A percentile compares a stretch with the other conserved stretches of the same genome.
Evolutionary conservation across 805 yeast genomes (phyloP).

Genomic region (Saccharomycopsis malanga): DNA sequence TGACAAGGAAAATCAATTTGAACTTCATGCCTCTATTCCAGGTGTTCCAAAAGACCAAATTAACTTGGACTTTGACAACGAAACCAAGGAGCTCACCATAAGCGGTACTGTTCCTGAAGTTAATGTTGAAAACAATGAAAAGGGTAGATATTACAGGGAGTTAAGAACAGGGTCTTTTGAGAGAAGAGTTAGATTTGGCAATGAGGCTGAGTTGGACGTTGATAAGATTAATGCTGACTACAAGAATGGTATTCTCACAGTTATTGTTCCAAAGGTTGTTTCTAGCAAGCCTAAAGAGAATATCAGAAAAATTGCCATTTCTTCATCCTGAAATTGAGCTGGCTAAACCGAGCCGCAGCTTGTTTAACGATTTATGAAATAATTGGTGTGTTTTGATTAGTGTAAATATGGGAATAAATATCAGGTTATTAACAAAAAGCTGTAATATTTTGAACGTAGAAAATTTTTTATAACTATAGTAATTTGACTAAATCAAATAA

Average conservation of each 20-base stretch:
- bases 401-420: too few relatives aligned
- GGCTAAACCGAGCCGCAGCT: too few relatives aligned
- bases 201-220: slow-evolving; percentile 27
- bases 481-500: too few relatives aligned
- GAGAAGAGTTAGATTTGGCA: slow-evolving; percentile 29
- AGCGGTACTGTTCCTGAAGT: slow-evolving; percentile 26
- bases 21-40: slow-evolving; percentile 31
- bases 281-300: background rate
- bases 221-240: slow-evolving; percentile 22
- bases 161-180: slow-evolving; percentile 27
- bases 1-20: slow-evolving; percentile 29
- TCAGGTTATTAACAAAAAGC: too few relatives aligned
- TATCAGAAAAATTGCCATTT: slow-evolving; percentile 4
- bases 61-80: slow-evolving; percentile 32
- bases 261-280: slow-evolving; percentile 7
- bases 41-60: slow-evolving; percentile 31
- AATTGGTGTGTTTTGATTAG: too few relatives aligned
- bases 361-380: too few relatives aligned
- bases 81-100: slow-evolving; percentile 31
- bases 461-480: too few relatives aligned
- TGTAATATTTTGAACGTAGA: too few relatives aligned
- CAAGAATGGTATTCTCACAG: slow-evolving; percentile 8
- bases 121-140: background rate
- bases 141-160: slow-evolving; percentile 22
- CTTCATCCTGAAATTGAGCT: too few relatives aligned